These are phyloP conservation scores for Hyphopichia fennica DNA, from an alignment of 1,139 yeast genomes.

Conservation along the genomic window DNA sequence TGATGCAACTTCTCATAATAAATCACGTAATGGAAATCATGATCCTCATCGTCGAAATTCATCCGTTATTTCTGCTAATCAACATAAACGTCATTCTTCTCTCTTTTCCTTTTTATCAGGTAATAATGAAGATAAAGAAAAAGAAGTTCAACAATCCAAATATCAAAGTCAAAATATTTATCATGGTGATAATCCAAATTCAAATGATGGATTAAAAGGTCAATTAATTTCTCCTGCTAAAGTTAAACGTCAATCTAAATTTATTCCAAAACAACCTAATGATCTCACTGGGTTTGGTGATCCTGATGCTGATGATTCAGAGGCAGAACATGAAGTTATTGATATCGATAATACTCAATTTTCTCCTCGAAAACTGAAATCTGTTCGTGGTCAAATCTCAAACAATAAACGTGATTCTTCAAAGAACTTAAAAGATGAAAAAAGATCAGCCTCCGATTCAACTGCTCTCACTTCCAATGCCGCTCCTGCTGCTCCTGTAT, in stretches of 20 bases:
- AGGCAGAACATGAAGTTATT: slow-evolving; percentile 12
- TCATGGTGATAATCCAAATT: slow-evolving; percentile 9
- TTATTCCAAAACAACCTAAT: slow-evolving; percentile 1
- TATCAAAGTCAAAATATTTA: slow-evolving; percentile 6
- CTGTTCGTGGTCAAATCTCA: slow-evolving; percentile 11
- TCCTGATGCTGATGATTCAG: neutral
- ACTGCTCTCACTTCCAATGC: slow-evolving; percentile 5
- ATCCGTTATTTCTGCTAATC: slow-evolving; percentile 24
- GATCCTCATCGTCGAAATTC: slow-evolving; percentile 30
- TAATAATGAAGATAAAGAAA: slow-evolving; percentile 12
- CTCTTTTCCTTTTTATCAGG: slow-evolving; percentile 44
- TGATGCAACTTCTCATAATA: slow-evolving; percentile 16
- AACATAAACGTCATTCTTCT: slow-evolving; percentile 45
- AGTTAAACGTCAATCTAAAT: slow-evolving; percentile 1
- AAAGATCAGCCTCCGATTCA: slow-evolving; percentile 35
- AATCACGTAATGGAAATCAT: slow-evolving; percentile 12
- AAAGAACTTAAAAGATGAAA: slow-evolving; percentile 24
- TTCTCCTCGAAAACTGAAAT: slow-evolving; percentile 40
- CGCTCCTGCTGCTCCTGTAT: slow-evolving; percentile 13
- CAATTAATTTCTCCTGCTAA: slow-evolving; percentile 6
- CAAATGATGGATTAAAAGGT: neutral
- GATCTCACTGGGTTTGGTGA: slow-evolving; percentile 2
- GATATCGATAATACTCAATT: slow-evolving; percentile 34
- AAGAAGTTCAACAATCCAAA: neutral
- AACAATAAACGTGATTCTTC: slow-evolving; percentile 9